phyloP scores from a whole-genome alignment of 148 eudicot genomes.

The Vaccinium darrowii region DNA sequence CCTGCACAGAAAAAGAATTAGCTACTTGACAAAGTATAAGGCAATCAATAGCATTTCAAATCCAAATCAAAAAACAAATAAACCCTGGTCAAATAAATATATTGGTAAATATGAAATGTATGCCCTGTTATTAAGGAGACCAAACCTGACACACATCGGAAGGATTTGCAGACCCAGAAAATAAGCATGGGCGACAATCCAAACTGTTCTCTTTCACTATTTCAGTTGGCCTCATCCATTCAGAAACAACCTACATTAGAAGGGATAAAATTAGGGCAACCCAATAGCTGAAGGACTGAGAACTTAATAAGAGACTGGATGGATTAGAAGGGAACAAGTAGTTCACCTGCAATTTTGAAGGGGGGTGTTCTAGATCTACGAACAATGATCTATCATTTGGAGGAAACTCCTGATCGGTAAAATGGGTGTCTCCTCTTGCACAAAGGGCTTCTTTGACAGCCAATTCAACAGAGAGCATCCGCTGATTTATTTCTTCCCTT shows the following conservation, averaged over 20 bases:
- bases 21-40: conserved; percentile 9
- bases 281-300: neutral
- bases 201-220: conserved; percentile 68
- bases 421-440: conserved; percentile 82
- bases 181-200: conserved; percentile 77
- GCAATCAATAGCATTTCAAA: conserved; percentile 12
- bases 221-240: conserved; percentile 87
- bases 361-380: conserved; percentile 76
- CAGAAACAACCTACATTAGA: conserved; percentile 71
- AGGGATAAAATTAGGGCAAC: conserved; percentile 12
- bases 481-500: conserved; percentile 78
- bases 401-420: conserved; percentile 96
- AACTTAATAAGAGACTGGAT: conserved; percentile 11
- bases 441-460: conserved; percentile 95
- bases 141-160: conserved; percentile 99
- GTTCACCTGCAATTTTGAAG: conserved; percentile 72
- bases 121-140: conserved; percentile 4
- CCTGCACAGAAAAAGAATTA: conserved; percentile 45
- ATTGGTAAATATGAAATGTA: neutral
- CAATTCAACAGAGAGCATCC: conserved; percentile 93
- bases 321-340: conserved; percentile 1
- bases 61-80: neutral
- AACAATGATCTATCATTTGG: conserved; percentile 82
- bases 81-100: neutral
- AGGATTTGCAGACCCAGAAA: conserved; percentile 86